Base-by-base conservation (phyloP, 306 rosid species). In the Luffa aegyptiaca region DNA sequence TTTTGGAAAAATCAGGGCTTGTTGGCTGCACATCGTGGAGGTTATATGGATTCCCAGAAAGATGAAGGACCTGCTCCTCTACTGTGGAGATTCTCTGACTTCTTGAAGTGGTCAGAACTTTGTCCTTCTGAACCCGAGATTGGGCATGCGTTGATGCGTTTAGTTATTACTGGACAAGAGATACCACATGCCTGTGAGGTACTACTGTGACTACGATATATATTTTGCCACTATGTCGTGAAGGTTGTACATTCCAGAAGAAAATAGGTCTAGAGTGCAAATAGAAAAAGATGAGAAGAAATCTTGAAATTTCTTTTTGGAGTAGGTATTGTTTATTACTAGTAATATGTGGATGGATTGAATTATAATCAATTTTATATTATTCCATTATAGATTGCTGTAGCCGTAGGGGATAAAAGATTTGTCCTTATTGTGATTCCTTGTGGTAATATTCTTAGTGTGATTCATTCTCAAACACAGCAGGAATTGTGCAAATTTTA, bases 101-200 rank as follows among this genome's bases (percentile, higher is more conserved):
- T 94, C 95, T 90, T 94, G 89, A 91, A 92, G 84, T 94, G 98
- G 98, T 97, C 97, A 37, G 97, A 91, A 85, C 97, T 94, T 81
- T 94, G 98, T 63, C 92, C 97, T 79, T 91, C 97, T 36, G 97
- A 92, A 86, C 97, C 94, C 77, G 98, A 94, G 87, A 89, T 94
- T 48, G 98, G 97, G 77, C 98, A 94, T 76, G 92, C 98, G 55
- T 89, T 94, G 84, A 91, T 94, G 98, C 98, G 98, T 70, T 91
- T 94, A 90, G 98, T 94, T 81, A 94, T 94, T 86, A 94, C 98
- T 76, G 98, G 98, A 73, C 97, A 94, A 87, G 98, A 94, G 86
- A 90, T 94, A 79, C 98, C 98, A 18, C 98, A 94, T 87, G 95
- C 97, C 44, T 94, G 98, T 77, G 98, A 94, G 97, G 98, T 94